Conservation (phyloP, 2,329 filamentous ascomycete species). For the Trichoderma lentiforme region DNA sequence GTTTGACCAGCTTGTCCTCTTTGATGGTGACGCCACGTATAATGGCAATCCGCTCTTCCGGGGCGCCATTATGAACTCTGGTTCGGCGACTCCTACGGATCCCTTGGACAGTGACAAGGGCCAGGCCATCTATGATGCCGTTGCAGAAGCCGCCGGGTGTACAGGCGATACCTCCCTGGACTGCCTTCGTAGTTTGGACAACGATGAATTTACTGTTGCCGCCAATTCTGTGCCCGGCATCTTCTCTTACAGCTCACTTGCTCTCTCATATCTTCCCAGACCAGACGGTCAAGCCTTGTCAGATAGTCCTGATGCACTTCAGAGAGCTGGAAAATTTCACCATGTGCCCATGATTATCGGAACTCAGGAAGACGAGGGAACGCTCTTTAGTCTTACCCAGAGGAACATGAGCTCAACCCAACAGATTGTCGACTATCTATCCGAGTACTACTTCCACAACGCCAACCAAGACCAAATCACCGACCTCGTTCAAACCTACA, state of each 20-base stretch:
- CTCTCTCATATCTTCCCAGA: conserved; percentile 70
- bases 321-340: conserved; percentile 46
- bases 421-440: conserved; percentile 62
- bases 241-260: conserved; percentile 63
- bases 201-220: conserved; percentile 61
- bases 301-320: conserved; percentile 59
- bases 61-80: conserved; percentile 74
- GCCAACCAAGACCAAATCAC: conserved; percentile 52
- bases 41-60: conserved; percentile 73
- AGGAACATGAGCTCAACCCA: conserved; percentile 61
- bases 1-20: conserved; percentile 71
- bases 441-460: conserved; percentile 55
- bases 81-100: conserved; percentile 58
- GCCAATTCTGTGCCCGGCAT: conserved; percentile 68
- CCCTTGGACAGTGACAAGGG: conserved; percentile 63
- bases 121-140: conserved; percentile 61
- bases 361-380: conserved; percentile 78
- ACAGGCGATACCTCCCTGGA: conserved; percentile 54
- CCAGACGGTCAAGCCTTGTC: conserved; percentile 64
- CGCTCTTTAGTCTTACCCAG: conserved; percentile 68
- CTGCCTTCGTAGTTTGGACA: conserved; percentile 62
- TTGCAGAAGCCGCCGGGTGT: conserved; percentile 62
- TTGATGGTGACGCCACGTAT: conserved; percentile 69
- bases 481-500: conserved; percentile 61
- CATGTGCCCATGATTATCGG: conserved; percentile 57